Evolutionary conservation across 106 monocot species (phyloP).

Genomic region (Posidonia australis): DNA sequence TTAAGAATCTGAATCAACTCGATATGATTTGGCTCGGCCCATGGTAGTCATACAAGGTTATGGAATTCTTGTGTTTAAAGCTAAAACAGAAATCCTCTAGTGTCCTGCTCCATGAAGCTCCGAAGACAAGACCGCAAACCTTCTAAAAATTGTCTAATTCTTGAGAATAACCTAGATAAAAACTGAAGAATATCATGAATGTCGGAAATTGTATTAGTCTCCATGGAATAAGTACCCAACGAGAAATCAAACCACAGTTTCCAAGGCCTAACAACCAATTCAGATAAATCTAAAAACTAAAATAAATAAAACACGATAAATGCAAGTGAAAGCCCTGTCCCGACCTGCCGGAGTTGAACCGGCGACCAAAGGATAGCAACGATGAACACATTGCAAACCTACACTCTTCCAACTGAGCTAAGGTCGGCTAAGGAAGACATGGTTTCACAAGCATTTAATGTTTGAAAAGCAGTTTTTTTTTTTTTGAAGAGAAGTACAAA

Average conservation of each 20-base stretch:
- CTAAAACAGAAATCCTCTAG: no score
- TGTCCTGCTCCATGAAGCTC: no score
- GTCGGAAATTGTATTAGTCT: neutral
- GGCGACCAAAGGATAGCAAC: constrained; percentile 10
- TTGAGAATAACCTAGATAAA: neutral
- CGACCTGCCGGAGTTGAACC: constrained; percentile 14
- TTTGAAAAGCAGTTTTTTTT: neutral
- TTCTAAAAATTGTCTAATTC: no score
- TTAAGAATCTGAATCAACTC: no score
- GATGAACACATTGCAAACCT: constrained; percentile 4
- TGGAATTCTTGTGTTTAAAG: no score
- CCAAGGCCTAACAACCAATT: neutral
- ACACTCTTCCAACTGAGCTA: constrained; percentile 33
- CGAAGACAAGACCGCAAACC: no score
- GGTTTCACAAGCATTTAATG: neutral
- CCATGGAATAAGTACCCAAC: neutral
- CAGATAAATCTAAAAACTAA: neutral
- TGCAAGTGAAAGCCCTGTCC: neutral
- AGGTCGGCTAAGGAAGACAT: constrained; percentile 8
- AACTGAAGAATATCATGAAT: neutral
- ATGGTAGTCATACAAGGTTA: no score
- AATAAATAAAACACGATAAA: neutral
- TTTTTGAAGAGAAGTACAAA: no score
- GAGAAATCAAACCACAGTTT: neutral
- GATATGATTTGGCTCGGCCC: no score